Evolutionary conservation across 192 early-diverging fungal species (phyloP), one percentile per base, ranked within the genome.

Genomic region (Coemansia sp.): DNA sequence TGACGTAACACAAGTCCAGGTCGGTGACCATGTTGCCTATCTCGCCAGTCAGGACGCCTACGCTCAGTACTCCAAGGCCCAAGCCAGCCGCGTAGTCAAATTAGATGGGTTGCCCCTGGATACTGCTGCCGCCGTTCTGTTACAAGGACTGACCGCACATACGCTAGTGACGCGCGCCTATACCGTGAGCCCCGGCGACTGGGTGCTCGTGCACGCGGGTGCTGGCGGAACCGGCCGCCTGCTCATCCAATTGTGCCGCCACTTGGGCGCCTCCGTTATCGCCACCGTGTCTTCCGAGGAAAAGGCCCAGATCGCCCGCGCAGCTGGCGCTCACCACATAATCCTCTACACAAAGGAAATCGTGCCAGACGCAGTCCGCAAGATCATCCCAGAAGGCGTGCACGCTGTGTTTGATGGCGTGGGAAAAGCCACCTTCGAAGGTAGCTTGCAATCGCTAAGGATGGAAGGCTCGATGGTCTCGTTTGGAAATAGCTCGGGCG

Each of bases 401-500:
- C 86, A 94, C 44, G 93, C 85, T 21, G 93, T 94, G 31, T 93
- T 86, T 67, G 96, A 98, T 68, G 92, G 94, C 36, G 91, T 98
- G n/a, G 96, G 96, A n/a, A 91, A 90, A 68, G 73, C 87, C 3
- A 96, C 95, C 0, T 98, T 93, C 74, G 89, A 91, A 45, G 84
- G 80, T 5, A 90, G 90, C 15, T 73, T 96, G 9, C 76, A 85
- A 14, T 89, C 84, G 23, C 64, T 90, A 46, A 80, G 89, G 12
- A 82, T 86, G 31, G 75, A 89, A 15, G 95, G 94, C 19, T 83
- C 80, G 36, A 68, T 97, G 68, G 84, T 95, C 51, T 91, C 89
- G 3, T 98, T 94, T 87, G 96, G 96, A 34, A 95, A 95, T 71
- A 89, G 93, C 4, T 92, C 91, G 38, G 95, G 96, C 1, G 84